Evolutionary conservation across 768 basidiomycete species (phyloP), one percentile per base, ranked within the genome.

Genomic region (Clitopilus passeckerianus): DNA sequence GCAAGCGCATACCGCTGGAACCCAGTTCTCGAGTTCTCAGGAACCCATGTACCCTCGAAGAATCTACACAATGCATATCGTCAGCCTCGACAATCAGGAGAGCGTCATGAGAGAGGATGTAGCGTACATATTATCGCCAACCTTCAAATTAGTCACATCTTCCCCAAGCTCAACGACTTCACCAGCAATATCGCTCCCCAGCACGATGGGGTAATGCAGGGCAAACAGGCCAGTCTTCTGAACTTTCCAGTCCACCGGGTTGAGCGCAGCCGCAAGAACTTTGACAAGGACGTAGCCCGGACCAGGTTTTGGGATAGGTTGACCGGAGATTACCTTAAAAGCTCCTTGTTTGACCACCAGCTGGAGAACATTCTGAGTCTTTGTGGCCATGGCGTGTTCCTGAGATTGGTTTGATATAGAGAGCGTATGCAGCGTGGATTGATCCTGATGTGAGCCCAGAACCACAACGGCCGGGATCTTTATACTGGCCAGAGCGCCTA

Each of bases 1-100:
- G 69, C 54, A 8, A 68, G 55, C 18, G 64, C 57, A 53, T 71
- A 73, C 53, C 70, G 64, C 59, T 75, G 74, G 44, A 66, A 72
- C 5, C 61, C 65, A 22, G 59, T 61, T 9, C 44, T 46, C 1
- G 59, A 58, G n/a, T 56, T 56, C 1, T 54, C 34, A 30, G 27
- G 27, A 3, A 7, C 7, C 53, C 41, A 64, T 1, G 43, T 6
- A 15, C 58, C 57, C 50, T 61, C 59, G 54, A 59, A 63, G 15
- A 63, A 30, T 6, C 63, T 63, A 9, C 5, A 41, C 12, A 14
- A 41, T 5, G 27, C 27, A 30, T 30, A 30, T 12, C 3, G 37
- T 41, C 37, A 41, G 37, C 10, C 5, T n/a, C 37, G 3, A 30
- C 27, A 30, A 30, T 30, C 37, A 41, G 5, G 37, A 2, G n/a